Evolutionary conservation across 495 filamentous ascomycete species (phyloP), one percentile per base, ranked within the genome.

Genomic region (Tuber brumale): DNA sequence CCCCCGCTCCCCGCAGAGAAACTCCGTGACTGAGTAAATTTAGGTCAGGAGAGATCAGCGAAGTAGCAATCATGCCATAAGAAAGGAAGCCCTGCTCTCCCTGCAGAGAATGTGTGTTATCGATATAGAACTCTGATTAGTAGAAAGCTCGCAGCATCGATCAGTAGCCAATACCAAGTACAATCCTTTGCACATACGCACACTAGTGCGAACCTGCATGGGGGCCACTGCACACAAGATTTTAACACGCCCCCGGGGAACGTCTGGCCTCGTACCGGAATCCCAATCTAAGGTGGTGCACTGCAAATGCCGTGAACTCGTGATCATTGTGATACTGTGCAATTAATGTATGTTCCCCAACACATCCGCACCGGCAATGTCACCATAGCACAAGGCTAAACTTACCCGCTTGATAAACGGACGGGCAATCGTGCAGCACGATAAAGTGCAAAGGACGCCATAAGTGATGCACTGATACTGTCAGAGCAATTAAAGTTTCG

Each of bases 11-110:
- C 57, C 57, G 12, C n/a, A 27, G 57, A 31, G n/a, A 1, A 31
- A 31, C 57, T 66, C 57, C 57, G 57, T 66, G 12, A 31, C 3
- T 31, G 57, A 18, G 57, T 66, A 66, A 66, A 66, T 66, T 31
- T 66, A 66, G n/a, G n/a, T 31, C 57, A 31, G 57, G 57, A 31
- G 57, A 66, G n/a, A 66, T 66, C n/a, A 66, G 57, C 57, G 57
- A 66, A 31, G 57, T 18, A 66, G 12, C 4, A 31, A 66, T 39
- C 37, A 39, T 31, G 10, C 57, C n/a, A 66, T n/a, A 27, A 66
- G 57, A 48, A 23, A 48, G 46, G 31, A 31, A 16, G n/a, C 57
- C 57, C 27, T 18, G 12, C 57, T 31, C 27, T 31, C 31, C 27
- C 57, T 31, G 3, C 57, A 16, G n/a, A n/a, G n/a, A 31, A 10